These are phyloP conservation scores for Pythium coloratum DNA, from an alignment of 352 stramenopile species.

Conservation along the genomic window DNA sequence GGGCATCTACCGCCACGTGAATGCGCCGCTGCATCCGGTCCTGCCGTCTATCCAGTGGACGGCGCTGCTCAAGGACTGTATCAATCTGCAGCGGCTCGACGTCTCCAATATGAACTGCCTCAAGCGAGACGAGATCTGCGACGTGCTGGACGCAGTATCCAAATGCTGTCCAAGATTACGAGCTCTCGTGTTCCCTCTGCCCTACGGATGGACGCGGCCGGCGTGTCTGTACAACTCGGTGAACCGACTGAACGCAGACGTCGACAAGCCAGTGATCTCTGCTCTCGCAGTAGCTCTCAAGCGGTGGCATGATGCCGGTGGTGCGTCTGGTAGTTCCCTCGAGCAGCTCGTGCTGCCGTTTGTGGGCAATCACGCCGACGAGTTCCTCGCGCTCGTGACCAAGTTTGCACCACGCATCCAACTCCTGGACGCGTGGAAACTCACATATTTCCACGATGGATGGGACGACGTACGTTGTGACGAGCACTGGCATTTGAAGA, in stretches of 20 bases:
- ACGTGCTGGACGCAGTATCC: slow-evolving; percentile 39
- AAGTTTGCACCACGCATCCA: slow-evolving; percentile 52
- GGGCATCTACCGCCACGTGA: slow-evolving; percentile 49
- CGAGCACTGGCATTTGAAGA: slow-evolving; percentile 50
- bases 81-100: slow-evolving; percentile 51
- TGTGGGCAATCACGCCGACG: slow-evolving; percentile 35
- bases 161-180: slow-evolving; percentile 48
- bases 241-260: slow-evolving; percentile 9
- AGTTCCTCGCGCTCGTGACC: slow-evolving; percentile 41
- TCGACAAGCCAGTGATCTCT: slow-evolving; percentile 31
- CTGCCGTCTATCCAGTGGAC: slow-evolving; percentile 37
- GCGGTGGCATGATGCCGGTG: slow-evolving; percentile 39
- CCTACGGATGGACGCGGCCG: slow-evolving; percentile 34
- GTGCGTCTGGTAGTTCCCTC: slow-evolving; percentile 26
- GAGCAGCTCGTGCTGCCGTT: slow-evolving; percentile 46
- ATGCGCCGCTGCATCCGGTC: slow-evolving; percentile 31
- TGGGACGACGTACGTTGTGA: slow-evolving; percentile 48
- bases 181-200: slow-evolving; percentile 41
- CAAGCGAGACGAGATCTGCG: slow-evolving; percentile 37
- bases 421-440: slow-evolving; percentile 55
- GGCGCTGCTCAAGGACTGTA: slow-evolving; percentile 33
- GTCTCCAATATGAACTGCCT: slow-evolving; percentile 55
- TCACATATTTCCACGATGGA: slow-evolving; percentile 51
- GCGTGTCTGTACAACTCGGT: slow-evolving; percentile 10
- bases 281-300: slow-evolving; percentile 39